These are phyloP conservation scores for Candida tetrigidarum DNA, from an alignment of 1,139 yeast species.

Conservation along the genomic window DNA sequence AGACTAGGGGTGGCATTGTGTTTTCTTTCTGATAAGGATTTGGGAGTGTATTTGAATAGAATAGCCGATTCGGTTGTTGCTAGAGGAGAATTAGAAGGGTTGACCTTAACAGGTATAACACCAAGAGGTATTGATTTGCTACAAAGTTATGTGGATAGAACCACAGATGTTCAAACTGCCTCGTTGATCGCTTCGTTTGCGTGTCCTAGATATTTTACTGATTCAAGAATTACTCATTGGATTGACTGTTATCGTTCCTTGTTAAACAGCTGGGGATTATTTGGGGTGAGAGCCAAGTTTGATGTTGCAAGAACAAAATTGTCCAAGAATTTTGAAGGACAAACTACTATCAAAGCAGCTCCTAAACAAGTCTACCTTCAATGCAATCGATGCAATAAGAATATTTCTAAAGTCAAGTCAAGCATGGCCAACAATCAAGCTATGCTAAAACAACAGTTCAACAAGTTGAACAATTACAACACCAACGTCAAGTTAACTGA, in stretches of 20 bases:
- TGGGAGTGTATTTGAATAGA: constrained; percentile 66
- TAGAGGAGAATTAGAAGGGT: constrained; percentile 89
- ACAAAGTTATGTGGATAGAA: constrained; percentile 87
- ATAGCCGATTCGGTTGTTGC: constrained; percentile 72
- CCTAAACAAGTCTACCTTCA: constrained; percentile 82
- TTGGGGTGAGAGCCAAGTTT: constrained; percentile 76
- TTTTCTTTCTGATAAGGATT: constrained; percentile 78
- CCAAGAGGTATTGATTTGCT: constrained; percentile 79
- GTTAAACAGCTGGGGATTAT: constrained; percentile 84
- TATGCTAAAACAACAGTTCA: constrained; percentile 45
- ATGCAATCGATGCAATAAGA: constrained; percentile 81
- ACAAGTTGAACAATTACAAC: constrained; percentile 27
- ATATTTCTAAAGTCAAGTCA: constrained; percentile 46
- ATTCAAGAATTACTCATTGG: constrained; percentile 78
- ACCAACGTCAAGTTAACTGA: constrained; percentile 15
- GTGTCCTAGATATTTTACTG: constrained; percentile 79
- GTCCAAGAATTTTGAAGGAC: constrained; percentile 57
- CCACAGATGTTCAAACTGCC: constrained; percentile 93
- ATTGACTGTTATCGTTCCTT: constrained; percentile 71
- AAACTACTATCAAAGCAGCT: constrained; percentile 50
- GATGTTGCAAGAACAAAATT: constrained; percentile 78
- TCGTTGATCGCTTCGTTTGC: constrained; percentile 81
- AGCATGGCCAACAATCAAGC: constrained; percentile 27
- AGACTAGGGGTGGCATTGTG: constrained; percentile 89
- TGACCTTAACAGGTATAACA: constrained; percentile 88